Base-by-base conservation (phyloP, 345 rosid genomes). In the Angophora floribunda region DNA sequence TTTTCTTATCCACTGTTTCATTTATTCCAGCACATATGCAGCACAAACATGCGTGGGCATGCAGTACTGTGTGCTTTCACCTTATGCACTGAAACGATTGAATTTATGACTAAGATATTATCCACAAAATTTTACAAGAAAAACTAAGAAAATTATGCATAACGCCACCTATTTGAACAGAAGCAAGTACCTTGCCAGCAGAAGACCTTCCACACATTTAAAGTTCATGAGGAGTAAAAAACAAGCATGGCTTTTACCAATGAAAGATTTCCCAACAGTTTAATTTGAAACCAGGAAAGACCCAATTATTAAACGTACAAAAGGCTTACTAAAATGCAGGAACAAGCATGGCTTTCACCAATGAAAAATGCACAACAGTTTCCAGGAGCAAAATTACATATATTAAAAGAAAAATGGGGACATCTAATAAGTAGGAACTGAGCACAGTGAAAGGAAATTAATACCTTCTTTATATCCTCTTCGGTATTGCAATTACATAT, bases 381-480 rank as follows among this genome's bases (percentile, higher is more conserved):
- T 75, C 82, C 82, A 36, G 49, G 47, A 75, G 26, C 82, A 36
- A 36, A 75, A 10, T 75, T 41, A 75, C 47, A 36, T 19, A 5
- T 41, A 75, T 5, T 32, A 9, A 19, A 75, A 75, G 47, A 75
- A 75, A 75, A 75, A 75, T 2, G 5, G 22, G 22, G 79, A 67
- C 22, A 67, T 32, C 82, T 9, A 41, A 36, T 21, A 75, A 75
- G 49, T 75, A 10, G 82, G 82, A 75, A 26, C 82, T 44, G 26
- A 19, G 82, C 13, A 75, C 49, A 75, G 49, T 19, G 49, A 44
- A 36, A 75, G 49, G 49, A 75, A 13, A 75, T 75, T 22, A 75
- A 41, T 75, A 97, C 99, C 99, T 94, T 94, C 44, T 86, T 82
- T 88, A 98, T 94, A 89, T 92, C 90, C 86, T 94, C 93, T 93